Evolutionary conservation across 352 stramenopile genomes (phyloP), one percentile per base, ranked within the genome.

Genomic region (Phytophthora quininea): DNA sequence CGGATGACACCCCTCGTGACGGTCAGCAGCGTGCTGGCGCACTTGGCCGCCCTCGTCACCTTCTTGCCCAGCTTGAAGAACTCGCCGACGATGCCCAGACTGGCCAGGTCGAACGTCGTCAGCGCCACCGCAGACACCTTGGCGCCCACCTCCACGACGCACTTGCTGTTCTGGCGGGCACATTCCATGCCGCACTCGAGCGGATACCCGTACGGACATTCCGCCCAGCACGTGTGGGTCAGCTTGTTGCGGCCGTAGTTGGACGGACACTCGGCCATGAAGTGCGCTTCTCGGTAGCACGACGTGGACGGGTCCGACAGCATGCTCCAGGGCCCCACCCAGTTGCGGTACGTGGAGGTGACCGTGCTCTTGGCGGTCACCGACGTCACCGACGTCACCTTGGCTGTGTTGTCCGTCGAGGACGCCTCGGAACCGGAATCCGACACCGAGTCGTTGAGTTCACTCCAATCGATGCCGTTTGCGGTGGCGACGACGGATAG

Each of bases 101-200:
- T 81, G 3, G 77, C 74, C 7, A 53, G 69, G 51, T 72, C 76
- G 19, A 88, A 53, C n/a, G 73, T 72, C 6, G 73, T 68, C 50
- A 73, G 77, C 2, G 67, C 74, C 6, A 88, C 76, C 19, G 76
- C 67, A 2, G 54, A 63, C 12, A 84, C 70, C 49, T 86, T 83
- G 38, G 49, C 64, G 38, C 78, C n/a, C 14, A 88, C 68, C 53
- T 76, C 74, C n/a, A 82, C 69, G 12, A 69, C 70, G n/a, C 76
- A 84, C 46, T 80, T 64, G 45, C 54, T 57, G 38, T 77, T 84
- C 42, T 84, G 76, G n/a, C 61, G 76, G 55, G 80, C 61, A 35
- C 79, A 88, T 59, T 88, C 77, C 72, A 80, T 80, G 53, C 77
- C 77, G 29, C 77, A 88, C 30, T 82, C 66, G 0, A 88, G 74